Conservation (phyloP, 2,329 filamentous ascomycete genomes). For the Raffaelea ambrosiae region DNA sequence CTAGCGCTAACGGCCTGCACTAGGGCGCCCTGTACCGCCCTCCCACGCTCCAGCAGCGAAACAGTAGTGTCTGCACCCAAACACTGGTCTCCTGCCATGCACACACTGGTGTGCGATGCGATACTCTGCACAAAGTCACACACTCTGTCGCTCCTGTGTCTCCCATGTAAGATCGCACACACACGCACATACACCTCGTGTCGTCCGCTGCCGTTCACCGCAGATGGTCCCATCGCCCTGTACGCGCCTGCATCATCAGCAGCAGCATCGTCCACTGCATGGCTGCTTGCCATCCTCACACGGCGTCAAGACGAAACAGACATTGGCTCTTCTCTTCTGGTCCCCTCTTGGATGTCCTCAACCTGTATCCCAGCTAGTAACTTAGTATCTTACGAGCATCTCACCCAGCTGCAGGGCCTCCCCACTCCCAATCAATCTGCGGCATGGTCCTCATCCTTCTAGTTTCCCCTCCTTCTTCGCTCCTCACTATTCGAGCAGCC, state of each 20-base stretch:
- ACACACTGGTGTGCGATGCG: neutral
- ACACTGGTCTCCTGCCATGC: neutral
- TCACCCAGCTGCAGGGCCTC: too few species aligned
- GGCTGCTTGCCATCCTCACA: neutral
- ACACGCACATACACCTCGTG: neutral
- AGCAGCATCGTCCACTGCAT: neutral
- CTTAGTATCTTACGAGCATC: too few species aligned
- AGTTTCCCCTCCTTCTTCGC: neutral
- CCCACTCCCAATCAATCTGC: too few species aligned
- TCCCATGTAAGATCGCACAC: neutral
- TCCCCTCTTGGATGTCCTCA: neutral
- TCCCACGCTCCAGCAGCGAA: neutral
- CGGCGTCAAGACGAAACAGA: neutral
- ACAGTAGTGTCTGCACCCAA: neutral
- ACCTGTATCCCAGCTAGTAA: neutral
- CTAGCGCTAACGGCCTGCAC: neutral
- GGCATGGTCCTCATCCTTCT: too few species aligned
- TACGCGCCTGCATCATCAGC: neutral
- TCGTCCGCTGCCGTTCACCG: neutral
- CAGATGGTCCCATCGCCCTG: neutral
- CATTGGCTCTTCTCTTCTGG: neutral
- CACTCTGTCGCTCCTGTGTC: neutral
- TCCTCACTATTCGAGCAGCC: neutral
- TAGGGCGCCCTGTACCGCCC: neutral
- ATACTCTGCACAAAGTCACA: neutral